Percentiles rank a stretch among this genome's conserved stretches.
Evolutionary conservation across 768 basidiomycete genomes (phyloP).

Genomic region (Coprinellus aureogranulatus): DNA sequence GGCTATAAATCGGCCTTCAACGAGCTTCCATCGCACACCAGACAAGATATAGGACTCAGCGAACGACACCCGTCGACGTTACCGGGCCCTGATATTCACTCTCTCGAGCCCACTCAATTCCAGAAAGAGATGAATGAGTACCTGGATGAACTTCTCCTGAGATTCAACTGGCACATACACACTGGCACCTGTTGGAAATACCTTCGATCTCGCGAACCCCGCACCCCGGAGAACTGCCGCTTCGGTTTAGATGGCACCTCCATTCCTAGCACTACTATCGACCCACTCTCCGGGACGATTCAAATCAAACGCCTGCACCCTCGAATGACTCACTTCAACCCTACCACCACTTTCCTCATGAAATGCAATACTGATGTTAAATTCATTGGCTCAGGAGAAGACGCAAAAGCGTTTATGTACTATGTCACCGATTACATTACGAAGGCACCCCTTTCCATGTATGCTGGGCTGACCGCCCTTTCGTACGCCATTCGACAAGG

Average conservation of each 20-base stretch:
- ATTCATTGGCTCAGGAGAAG: not conserved
- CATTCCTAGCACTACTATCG: not conserved
- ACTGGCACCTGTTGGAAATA: not conserved
- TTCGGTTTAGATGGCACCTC: not conserved
- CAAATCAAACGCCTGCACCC: not conserved
- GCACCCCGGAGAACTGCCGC: not conserved
- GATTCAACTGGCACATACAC: not conserved
- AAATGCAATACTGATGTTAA: not conserved
- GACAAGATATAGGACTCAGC: not conserved
- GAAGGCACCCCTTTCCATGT: not conserved
- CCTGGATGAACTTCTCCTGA: not conserved
- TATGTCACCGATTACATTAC: constrained; percentile 1
- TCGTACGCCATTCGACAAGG: not conserved
- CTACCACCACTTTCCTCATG: not conserved
- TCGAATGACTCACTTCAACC: not conserved
- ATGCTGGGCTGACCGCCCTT: not conserved
- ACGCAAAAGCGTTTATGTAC: not conserved
- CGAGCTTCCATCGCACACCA: not conserved
- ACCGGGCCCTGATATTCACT: not conserved
- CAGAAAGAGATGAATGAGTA: not conserved
- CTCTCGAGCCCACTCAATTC: not conserved
- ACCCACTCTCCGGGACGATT: not conserved
- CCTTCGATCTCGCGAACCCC: not conserved
- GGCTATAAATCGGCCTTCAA: not conserved
- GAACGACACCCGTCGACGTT: not conserved